A percentile compares a stretch with the other conserved stretches of the same genome.
phyloP scores from a whole-genome alignment of 352 stramenopile species.

The Globisporangium heterothallicum region DNA sequence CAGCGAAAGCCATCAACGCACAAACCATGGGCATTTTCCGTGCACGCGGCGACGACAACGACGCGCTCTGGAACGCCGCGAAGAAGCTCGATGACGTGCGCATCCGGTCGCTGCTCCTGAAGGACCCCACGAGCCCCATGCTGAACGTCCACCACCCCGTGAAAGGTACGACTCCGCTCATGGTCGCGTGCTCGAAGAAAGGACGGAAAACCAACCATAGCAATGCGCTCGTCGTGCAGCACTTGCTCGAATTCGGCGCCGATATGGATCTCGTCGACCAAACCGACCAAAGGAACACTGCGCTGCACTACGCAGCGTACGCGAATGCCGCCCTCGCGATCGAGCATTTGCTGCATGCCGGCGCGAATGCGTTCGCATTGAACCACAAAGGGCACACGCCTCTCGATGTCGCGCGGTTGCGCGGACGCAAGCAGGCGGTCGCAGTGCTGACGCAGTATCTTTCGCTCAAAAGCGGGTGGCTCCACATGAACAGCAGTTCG shows the following conservation, averaged over 20 bases:
- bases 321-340: slow-evolving; percentile 40
- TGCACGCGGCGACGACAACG: slow-evolving; percentile 2
- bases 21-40: slow-evolving; percentile 6
- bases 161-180: slow-evolving; percentile 59
- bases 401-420: slow-evolving; percentile 53
- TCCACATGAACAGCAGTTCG: slow-evolving; percentile 34
- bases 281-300: slow-evolving; percentile 42
- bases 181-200: slow-evolving; percentile 50
- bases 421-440: slow-evolving; percentile 31
- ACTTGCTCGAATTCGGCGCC: slow-evolving; percentile 55
- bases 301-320: slow-evolving; percentile 62
- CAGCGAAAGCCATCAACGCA: not conserved
- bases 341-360: slow-evolving; percentile 49
- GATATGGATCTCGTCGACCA: slow-evolving; percentile 32
- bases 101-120: slow-evolving; percentile 10
- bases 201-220: slow-evolving; percentile 11
- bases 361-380: slow-evolving; percentile 36
- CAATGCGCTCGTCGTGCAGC: slow-evolving; percentile 30
- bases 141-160: slow-evolving; percentile 39
- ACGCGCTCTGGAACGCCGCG: slow-evolving; percentile 15
- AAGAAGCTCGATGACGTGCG: slow-evolving; percentile 12
- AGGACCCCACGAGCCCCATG: slow-evolving; percentile 4
- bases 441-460: slow-evolving; percentile 43
- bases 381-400: slow-evolving; percentile 53
- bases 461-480: slow-evolving; percentile 50